These are phyloP conservation scores for Synchytrium microbalum DNA, from an alignment of 371 early-diverging fungal genomes.

Conservation along the genomic window DNA sequence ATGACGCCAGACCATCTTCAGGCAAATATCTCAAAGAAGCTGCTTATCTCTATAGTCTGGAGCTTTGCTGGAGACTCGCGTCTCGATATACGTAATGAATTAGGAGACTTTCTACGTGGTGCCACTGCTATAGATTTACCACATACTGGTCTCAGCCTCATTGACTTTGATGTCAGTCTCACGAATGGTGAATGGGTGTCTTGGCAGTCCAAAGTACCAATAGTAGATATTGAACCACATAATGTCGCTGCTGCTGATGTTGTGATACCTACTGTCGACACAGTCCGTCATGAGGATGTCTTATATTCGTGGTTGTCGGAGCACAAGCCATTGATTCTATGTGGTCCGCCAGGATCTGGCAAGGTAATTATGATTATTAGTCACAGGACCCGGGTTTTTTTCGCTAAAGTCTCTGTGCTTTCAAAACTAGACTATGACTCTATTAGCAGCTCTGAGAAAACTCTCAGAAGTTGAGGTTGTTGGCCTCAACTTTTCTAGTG, in stretches of 20 bases:
- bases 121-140: constrained; percentile 80
- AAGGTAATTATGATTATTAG: constrained; percentile 42
- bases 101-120: constrained; percentile 77
- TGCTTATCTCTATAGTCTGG: constrained; percentile 84
- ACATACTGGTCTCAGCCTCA: constrained; percentile 41
- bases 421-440: constrained; percentile 78
- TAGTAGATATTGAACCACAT: constrained; percentile 92
- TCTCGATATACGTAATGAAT: constrained; percentile 59
- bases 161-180: constrained; percentile 86
- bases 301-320: constrained; percentile 92
- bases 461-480: constrained; percentile 94
- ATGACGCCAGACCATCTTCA: constrained; percentile 70
- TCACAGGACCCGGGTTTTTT: neutral
- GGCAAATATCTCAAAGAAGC: constrained; percentile 68
- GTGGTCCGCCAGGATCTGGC: constrained; percentile 98
- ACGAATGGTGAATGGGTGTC: constrained; percentile 76
- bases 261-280: constrained; percentile 96
- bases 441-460: constrained; percentile 91
- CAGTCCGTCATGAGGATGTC: constrained; percentile 93
- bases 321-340: constrained; percentile 89
- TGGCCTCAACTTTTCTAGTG: constrained; percentile 96
- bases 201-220: constrained; percentile 87
- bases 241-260: constrained; percentile 87
- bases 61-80: constrained; percentile 90
- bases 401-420: neutral